Percentiles rank a stretch among this genome's conserved stretches.
Conservation (phyloP, 371 early-diverging fungal species). For the Mortierella sp. region DNA sequence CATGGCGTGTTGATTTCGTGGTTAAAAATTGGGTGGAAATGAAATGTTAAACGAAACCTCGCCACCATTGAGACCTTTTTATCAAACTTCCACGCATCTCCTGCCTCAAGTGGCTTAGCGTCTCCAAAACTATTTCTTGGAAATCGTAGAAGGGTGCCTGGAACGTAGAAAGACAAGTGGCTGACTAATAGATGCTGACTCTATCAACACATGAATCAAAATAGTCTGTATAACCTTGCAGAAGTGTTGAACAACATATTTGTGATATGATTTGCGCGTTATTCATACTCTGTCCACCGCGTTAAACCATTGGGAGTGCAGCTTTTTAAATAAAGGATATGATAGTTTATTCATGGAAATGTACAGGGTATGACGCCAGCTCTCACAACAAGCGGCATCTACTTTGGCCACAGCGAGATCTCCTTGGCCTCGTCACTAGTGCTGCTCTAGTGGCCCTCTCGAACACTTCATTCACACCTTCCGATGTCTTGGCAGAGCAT, state of each 20-base stretch:
- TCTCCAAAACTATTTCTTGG: too few relatives aligned
- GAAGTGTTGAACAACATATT: too few relatives aligned
- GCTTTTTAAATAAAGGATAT: background rate
- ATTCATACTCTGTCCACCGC: too few relatives aligned
- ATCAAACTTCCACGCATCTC: too few relatives aligned
- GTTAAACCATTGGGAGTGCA: too few relatives aligned
- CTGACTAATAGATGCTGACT: too few relatives aligned
- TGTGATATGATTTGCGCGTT: too few relatives aligned
- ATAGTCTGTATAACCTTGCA: too few relatives aligned
- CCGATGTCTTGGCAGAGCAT: conserved; percentile 93
- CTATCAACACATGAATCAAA: too few relatives aligned
- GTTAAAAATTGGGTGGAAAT: background rate
- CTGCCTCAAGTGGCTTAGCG: background rate
- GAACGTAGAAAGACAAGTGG: too few relatives aligned
- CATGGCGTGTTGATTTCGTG: conserved; percentile 12
- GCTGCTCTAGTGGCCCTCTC: conserved; percentile 93
- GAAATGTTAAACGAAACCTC: background rate
- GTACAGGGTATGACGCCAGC: background rate
- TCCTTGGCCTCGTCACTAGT: conserved; percentile 59
- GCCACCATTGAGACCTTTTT: background rate
- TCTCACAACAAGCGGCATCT: background rate
- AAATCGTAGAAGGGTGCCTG: too few relatives aligned
- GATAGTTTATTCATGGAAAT: background rate
- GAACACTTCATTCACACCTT: conserved; percentile 95
- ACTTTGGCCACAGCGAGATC: background rate